Percentiles rank a stretch among this genome's conserved stretches.
These are phyloP conservation scores for Moesziomyces globuligerus DNA, from an alignment of 1,284 basidiomycete genomes.

Conservation along the genomic window DNA sequence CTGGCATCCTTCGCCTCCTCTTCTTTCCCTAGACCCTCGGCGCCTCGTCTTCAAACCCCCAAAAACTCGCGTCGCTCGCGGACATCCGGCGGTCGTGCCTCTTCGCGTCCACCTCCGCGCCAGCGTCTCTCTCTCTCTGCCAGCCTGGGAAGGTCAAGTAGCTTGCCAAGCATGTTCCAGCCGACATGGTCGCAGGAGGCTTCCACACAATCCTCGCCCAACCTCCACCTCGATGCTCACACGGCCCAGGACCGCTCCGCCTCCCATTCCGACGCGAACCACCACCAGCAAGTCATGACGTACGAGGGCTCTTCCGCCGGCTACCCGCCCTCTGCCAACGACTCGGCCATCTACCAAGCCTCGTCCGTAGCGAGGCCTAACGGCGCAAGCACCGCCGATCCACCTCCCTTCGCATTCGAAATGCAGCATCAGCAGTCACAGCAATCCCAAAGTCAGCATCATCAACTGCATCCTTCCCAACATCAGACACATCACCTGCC, in stretches of 20 bases:
- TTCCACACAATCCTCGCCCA: conserved; percentile 12
- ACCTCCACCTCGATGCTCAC: conserved; percentile 8
- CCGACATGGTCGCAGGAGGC: conserved; percentile 41
- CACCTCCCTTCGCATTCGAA: conserved; percentile 6
- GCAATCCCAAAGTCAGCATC: neutral
- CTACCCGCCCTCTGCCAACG: conserved; percentile 7
- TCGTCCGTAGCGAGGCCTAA: conserved; percentile 4
- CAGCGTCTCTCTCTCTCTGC: neutral
- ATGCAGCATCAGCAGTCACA: conserved; percentile 4
- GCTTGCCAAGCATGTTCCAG: conserved; percentile 33
- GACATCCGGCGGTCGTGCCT: too few relatives aligned
- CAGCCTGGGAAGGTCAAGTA: neutral
- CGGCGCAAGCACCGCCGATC: too few relatives aligned
- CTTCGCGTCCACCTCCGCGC: neutral
- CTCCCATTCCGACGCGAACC: conserved; percentile 9
- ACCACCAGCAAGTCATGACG: conserved; percentile 3
- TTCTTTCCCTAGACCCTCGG: too few relatives aligned
- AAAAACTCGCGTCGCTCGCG: too few relatives aligned
- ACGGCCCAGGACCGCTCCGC: conserved; percentile 5
- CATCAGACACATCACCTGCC: conserved; percentile 6
- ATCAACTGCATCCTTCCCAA: conserved; percentile 13
- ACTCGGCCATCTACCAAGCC: conserved; percentile 11
- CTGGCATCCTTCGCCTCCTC: too few relatives aligned
- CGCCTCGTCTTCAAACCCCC: too few relatives aligned
- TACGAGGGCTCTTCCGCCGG: conserved; percentile 9